A percentile compares a stretch with the other conserved stretches of the same genome.
Conservation (phyloP, 345 rosid genomes). For the Gossypium australe region DNA sequence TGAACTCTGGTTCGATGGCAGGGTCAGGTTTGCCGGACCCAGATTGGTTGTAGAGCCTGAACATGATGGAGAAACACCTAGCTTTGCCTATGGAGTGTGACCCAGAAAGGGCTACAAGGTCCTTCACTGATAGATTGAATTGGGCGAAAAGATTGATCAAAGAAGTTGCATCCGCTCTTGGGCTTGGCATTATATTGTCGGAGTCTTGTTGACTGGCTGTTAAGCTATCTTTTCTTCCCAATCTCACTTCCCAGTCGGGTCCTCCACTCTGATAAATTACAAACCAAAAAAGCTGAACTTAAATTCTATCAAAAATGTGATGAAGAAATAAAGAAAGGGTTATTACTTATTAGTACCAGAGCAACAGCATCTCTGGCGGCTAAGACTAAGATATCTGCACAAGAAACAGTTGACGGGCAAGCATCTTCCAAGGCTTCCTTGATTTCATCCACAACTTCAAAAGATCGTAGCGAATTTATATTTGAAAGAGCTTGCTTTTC, state of each 20-base stretch:
- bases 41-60: conserved; percentile 89
- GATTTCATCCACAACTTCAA: conserved; percentile 62
- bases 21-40: conserved; percentile 71
- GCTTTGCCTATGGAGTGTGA: conserved; percentile 88
- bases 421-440: conserved; percentile 71
- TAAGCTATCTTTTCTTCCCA: conserved; percentile 79
- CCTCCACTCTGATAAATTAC: conserved; percentile 60
- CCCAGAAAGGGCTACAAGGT: conserved; percentile 90
- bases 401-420: conserved; percentile 76
- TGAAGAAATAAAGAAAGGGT: not conserved
- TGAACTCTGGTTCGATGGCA: conserved; percentile 47
- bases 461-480: conserved; percentile 76
- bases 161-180: conserved; percentile 65
- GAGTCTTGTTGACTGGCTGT: conserved; percentile 75
- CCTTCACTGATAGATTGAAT: conserved; percentile 66
- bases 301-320: too few relatives aligned
- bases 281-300: not conserved
- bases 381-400: conserved; percentile 85
- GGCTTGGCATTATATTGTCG: conserved; percentile 77
- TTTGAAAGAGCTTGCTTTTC: conserved; percentile 80
- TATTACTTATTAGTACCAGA: conserved; percentile 34
- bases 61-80: conserved; percentile 81
- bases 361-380: conserved; percentile 89
- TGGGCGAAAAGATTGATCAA: conserved; percentile 53
- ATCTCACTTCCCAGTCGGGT: conserved; percentile 78